Evolutionary conservation across 1,284 basidiomycete genomes (phyloP).

Genomic region (Erythrobasidium hasegawianum): DNA sequence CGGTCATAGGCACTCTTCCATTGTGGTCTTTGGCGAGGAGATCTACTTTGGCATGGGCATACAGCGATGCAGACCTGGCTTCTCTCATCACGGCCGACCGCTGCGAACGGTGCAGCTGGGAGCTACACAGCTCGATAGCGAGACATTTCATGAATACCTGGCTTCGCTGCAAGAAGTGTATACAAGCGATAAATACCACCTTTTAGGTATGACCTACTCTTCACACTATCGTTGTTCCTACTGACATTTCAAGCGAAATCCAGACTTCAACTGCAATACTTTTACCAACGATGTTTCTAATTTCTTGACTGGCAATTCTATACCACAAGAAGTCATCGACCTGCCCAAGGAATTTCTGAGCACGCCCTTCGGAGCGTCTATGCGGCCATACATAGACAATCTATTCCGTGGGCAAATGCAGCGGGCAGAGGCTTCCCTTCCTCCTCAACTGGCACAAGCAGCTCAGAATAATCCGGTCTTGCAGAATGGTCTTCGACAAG

Average conservation of each 20-base stretch:
- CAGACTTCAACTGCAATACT: constrained; percentile 47
- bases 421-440: background rate
- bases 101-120: constrained; percentile 47
- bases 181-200: constrained; percentile 47
- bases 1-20: constrained; percentile 48
- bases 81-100: constrained; percentile 48
- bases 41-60: constrained; percentile 51
- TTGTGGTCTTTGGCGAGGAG: constrained; percentile 49
- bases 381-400: constrained; percentile 49
- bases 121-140: constrained; percentile 47
- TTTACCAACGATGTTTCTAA: constrained; percentile 48
- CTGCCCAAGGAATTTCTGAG: constrained; percentile 47
- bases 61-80: constrained; percentile 22
- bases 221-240: too few relatives aligned
- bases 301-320: constrained; percentile 45
- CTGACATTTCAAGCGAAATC: too few relatives aligned
- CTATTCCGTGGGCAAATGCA: constrained; percentile 36
- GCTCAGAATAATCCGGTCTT: background rate
- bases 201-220: constrained; percentile 43
- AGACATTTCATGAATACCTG: constrained; percentile 48
- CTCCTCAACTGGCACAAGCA: background rate
- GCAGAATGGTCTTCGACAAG: background rate
- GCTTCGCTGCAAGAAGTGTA: constrained; percentile 46
- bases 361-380: constrained; percentile 49
- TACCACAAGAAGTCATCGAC: constrained; percentile 46